These are phyloP conservation scores for Zea luxurians DNA, from an alignment of 176 grass and related monocot species.

Conservation along the genomic window DNA sequence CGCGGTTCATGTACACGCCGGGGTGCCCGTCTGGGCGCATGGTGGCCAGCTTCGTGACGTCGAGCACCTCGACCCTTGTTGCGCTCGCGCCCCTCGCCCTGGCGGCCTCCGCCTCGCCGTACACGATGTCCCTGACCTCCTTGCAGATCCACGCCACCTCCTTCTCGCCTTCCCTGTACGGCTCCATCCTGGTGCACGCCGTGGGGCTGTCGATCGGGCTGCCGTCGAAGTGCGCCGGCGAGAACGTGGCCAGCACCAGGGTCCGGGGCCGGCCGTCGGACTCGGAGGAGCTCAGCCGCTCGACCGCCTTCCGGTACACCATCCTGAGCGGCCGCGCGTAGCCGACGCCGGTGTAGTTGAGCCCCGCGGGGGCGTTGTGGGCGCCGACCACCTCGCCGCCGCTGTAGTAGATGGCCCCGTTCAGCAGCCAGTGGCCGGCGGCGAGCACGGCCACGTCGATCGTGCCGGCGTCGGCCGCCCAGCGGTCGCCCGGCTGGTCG, in stretches of 20 bases:
- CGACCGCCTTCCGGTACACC: constrained; percentile 27
- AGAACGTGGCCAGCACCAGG: constrained; percentile 57
- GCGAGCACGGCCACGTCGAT: constrained; percentile 54
- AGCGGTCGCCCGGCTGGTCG: constrained; percentile 35
- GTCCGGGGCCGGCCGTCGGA: neutral
- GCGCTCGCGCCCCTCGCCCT: neutral
- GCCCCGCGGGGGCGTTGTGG: neutral
- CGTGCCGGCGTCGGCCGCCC: constrained; percentile 36
- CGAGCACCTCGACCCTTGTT: constrained; percentile 50
- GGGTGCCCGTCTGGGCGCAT: constrained; percentile 72
- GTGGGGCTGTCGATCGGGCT: constrained; percentile 39
- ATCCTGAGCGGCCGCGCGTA: constrained; percentile 49
- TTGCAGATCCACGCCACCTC: constrained; percentile 37
- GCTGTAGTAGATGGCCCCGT: constrained; percentile 48
- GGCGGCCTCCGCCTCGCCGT: constrained; percentile 29
- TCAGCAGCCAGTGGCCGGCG: constrained; percentile 66
- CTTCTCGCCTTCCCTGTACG: constrained; percentile 64
- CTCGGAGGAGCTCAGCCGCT: constrained; percentile 7
- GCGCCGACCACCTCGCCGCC: constrained; percentile 50
- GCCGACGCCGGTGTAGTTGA: constrained; percentile 59
- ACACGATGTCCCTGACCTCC: constrained; percentile 53
- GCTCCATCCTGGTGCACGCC: constrained; percentile 49
- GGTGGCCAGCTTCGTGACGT: constrained; percentile 67
- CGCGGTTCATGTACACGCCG: constrained; percentile 50
- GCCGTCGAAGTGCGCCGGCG: constrained; percentile 67